Percentiles rank a stretch among this genome's conserved stretches.
Evolutionary conservation across 2,329 filamentous ascomycete species (phyloP).

Genomic region (Talaromyces sp.): DNA sequence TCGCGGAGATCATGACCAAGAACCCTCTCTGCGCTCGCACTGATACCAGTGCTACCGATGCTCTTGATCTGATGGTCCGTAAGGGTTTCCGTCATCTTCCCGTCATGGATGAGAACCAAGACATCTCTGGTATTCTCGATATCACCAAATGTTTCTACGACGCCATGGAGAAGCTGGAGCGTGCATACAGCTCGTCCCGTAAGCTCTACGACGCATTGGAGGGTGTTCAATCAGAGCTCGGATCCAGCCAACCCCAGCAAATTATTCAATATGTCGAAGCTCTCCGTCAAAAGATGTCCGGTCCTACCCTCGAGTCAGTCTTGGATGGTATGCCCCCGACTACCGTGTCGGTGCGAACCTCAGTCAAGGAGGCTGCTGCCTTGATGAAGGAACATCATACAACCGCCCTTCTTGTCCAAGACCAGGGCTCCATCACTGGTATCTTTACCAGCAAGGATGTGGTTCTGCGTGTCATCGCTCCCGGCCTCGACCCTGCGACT

Average conservation of each 20-base stretch:
- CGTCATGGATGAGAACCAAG: slow-evolving; percentile 99
- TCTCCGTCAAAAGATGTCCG: slow-evolving; percentile 92
- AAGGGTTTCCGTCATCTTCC: slow-evolving; percentile 97
- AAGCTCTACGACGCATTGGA: slow-evolving; percentile 97
- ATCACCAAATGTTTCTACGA: slow-evolving; percentile 99
- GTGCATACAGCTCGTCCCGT: slow-evolving; percentile 94
- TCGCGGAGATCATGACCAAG: slow-evolving; percentile 99
- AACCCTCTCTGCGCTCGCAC: slow-evolving; percentile 96
- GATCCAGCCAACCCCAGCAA: slow-evolving; percentile 92
- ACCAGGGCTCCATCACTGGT: slow-evolving; percentile 94
- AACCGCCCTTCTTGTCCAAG: slow-evolving; percentile 91
- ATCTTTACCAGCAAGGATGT: slow-evolving; percentile 99
- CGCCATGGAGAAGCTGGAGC: slow-evolving; percentile 98
- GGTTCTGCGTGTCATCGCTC: slow-evolving; percentile 94
- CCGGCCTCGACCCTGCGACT: slow-evolving; percentile 85
- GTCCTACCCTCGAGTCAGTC: slow-evolving; percentile 91
- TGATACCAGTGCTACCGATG: slow-evolving; percentile 96
- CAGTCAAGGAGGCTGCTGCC: slow-evolving; percentile 90
- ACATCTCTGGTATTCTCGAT: slow-evolving; percentile 95
- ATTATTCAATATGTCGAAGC: slow-evolving; percentile 99
- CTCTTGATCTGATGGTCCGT: slow-evolving; percentile 93
- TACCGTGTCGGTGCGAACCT: slow-evolving; percentile 92
- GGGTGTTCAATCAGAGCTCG: slow-evolving; percentile 94
- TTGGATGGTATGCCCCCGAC: slow-evolving; percentile 87
- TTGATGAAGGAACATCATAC: slow-evolving; percentile 99